Evolutionary conservation across 495 filamentous ascomycete species (phyloP).

Genomic region (Aspergillus leporis): DNA sequence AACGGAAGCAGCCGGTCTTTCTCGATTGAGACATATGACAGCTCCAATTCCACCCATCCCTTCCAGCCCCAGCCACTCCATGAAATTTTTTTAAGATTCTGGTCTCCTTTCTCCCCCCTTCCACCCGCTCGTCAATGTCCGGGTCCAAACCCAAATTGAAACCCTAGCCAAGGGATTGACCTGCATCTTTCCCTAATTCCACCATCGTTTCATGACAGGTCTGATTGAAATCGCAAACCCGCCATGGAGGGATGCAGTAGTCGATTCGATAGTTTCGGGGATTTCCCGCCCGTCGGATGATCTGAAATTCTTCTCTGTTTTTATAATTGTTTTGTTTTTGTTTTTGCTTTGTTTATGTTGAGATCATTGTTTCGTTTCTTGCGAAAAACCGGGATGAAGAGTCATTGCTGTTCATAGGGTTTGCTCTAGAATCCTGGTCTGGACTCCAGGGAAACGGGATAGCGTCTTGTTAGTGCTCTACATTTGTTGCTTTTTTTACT

Average conservation of each 20-base stretch:
- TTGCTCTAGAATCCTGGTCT: no score
- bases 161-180: conserved; percentile 3
- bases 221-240: conserved; percentile 2
- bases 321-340: neutral
- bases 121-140: neutral
- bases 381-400: neutral
- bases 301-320: neutral
- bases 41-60: neutral
- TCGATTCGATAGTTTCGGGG: conserved; percentile 2
- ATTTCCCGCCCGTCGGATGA: neutral
- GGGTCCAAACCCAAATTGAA: neutral
- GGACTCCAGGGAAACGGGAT: neutral
- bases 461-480: neutral
- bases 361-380: neutral
- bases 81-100: neutral
- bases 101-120: neutral
- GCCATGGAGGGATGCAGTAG: conserved; percentile 3
- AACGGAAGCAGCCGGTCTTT: neutral
- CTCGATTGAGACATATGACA: neutral
- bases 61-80: neutral
- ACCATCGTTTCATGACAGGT: conserved; percentile 3
- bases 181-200: neutral
- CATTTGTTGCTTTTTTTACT: neutral
- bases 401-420: neutral
- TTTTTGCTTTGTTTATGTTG: neutral